phyloP scores from a whole-genome alignment of 2,329 filamentous ascomycete genomes.

The Tolypocladium ovalisporum region DNA sequence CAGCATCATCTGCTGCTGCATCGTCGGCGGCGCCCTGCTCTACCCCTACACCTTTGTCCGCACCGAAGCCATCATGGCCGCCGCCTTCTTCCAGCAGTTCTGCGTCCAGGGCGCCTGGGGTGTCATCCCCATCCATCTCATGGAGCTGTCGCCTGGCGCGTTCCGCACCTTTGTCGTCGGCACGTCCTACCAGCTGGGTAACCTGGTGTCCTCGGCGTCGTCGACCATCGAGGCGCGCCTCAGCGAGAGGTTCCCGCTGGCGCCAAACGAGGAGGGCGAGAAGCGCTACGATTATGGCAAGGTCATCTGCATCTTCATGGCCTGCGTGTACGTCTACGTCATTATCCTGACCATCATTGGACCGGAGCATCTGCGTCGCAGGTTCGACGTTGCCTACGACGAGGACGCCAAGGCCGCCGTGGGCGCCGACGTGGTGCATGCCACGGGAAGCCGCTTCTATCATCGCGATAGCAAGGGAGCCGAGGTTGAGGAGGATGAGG shows the following conservation, averaged over 20 bases:
- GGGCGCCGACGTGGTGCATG: conserved; percentile 23
- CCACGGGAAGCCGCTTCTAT: not conserved
- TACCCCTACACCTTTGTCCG: conserved; percentile 72
- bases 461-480: not conserved
- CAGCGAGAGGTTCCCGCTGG: conserved; percentile 63
- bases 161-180: conserved; percentile 69
- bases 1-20: conserved; percentile 53
- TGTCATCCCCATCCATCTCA: conserved; percentile 66
- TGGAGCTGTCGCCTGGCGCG: conserved; percentile 62
- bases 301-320: conserved; percentile 89
- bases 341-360: conserved; percentile 53
- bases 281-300: conserved; percentile 64
- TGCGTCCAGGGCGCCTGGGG: conserved; percentile 70
- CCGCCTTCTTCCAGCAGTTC: conserved; percentile 77
- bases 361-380: conserved; percentile 39
- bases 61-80: conserved; percentile 56
- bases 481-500: not conserved
- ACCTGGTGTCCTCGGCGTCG: conserved; percentile 57
- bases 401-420: conserved; percentile 35
- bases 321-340: conserved; percentile 60
- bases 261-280: conserved; percentile 35
- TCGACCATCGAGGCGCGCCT: conserved; percentile 69
- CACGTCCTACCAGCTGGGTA: conserved; percentile 67
- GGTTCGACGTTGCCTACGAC: conserved; percentile 39
- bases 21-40: conserved; percentile 62